Conservation (phyloP, 2,329 filamentous ascomycete species). For the Monosporascus sp. region DNA sequence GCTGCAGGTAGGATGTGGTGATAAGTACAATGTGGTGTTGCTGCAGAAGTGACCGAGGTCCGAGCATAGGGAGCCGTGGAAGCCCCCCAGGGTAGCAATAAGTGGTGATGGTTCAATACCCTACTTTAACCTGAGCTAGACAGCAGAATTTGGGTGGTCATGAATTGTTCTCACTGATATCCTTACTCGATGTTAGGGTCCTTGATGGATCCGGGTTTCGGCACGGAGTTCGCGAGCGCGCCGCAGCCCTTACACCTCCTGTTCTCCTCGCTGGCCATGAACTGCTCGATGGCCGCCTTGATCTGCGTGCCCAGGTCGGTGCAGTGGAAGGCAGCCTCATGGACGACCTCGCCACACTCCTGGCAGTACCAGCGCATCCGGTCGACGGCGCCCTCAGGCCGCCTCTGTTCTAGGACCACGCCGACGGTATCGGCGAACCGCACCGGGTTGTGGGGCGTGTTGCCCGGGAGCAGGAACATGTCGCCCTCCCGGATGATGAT, state of each 20-base stretch:
- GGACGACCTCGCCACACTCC: constrained; percentile 65
- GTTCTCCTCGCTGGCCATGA: constrained; percentile 58
- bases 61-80: too few relatives aligned
- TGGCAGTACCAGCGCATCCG: constrained; percentile 87
- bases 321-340: constrained; percentile 84
- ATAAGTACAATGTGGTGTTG: too few relatives aligned
- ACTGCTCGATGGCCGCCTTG: constrained; percentile 81
- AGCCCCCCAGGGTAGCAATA: too few relatives aligned
- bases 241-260: constrained; percentile 77
- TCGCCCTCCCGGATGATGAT: constrained; percentile 88
- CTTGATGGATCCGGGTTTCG: constrained; percentile 52
- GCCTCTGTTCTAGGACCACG: constrained; percentile 81
- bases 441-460: constrained; percentile 94
- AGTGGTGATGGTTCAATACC: too few relatives aligned
- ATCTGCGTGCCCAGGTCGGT: constrained; percentile 91
- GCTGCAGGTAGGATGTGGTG: too few relatives aligned
- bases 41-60: too few relatives aligned
- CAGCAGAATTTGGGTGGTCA: too few relatives aligned
- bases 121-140: too few relatives aligned
- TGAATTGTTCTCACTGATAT: too few relatives aligned
- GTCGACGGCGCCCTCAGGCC: constrained; percentile 67
- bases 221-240: constrained; percentile 65
- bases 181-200: constrained; percentile 50
- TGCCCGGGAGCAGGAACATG: constrained; percentile 87
- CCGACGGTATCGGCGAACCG: constrained; percentile 93